A percentile compares a stretch with the other conserved stretches of the same genome.
phyloP scores from a whole-genome alignment of 257 asterid genomes.

The Datura wrightii region DNA sequence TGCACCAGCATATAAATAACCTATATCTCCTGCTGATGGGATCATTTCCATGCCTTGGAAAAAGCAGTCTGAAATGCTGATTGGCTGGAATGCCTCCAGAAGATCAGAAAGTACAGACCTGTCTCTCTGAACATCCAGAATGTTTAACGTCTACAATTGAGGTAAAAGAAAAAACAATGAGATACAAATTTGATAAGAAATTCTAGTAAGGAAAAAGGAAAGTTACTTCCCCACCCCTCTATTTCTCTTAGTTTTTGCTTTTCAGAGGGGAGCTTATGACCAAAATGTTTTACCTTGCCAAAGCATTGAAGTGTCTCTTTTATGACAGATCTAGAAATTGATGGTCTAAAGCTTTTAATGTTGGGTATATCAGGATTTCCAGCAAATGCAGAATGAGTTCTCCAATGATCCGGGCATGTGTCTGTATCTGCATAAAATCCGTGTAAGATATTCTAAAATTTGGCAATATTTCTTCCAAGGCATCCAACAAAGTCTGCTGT shows the following conservation, averaged over 20 bases:
- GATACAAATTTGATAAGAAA: conserved; percentile 31
- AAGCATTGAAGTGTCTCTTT: conserved; percentile 78
- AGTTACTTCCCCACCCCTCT: neutral
- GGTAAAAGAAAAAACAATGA: conserved; percentile 35
- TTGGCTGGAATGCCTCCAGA: conserved; percentile 78
- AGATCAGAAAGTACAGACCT: conserved; percentile 57
- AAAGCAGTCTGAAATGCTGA: conserved; percentile 52
- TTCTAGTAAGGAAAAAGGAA: conserved; percentile 12
- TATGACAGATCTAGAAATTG: conserved; percentile 53
- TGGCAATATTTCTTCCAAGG: conserved; percentile 31
- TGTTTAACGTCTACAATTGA: conserved; percentile 63
- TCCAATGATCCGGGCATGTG: conserved; percentile 83
- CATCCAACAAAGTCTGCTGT: conserved; percentile 32
- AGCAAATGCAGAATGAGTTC: conserved; percentile 58
- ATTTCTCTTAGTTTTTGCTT: neutral
- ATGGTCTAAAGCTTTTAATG: conserved; percentile 51
- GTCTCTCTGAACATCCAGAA: conserved; percentile 63
- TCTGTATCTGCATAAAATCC: conserved; percentile 56
- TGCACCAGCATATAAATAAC: conserved; percentile 70
- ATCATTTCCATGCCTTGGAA: conserved; percentile 59
- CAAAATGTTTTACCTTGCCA: conserved; percentile 63
- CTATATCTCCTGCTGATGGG: conserved; percentile 69
- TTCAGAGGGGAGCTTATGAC: neutral
- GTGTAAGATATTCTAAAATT: conserved; percentile 41
- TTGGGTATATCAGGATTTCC: conserved; percentile 62